Evolutionary conservation across 768 basidiomycete genomes (phyloP).

Genomic region (Auricularia cornea): DNA sequence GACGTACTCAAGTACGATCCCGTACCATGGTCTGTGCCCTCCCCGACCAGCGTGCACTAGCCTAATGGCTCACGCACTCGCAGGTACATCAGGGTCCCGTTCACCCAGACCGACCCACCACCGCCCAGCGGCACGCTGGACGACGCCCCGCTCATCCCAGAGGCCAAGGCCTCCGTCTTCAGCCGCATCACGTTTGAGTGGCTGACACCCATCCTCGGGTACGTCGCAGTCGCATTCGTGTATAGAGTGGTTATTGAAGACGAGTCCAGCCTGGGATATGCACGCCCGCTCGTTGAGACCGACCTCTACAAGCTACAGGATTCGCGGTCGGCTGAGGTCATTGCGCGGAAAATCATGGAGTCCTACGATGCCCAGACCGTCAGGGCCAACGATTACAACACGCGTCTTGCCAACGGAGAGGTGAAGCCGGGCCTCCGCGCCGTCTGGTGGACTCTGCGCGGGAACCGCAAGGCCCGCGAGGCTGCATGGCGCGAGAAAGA

Average conservation of each 20-base stretch:
- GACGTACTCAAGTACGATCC: not conserved
- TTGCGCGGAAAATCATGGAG: slow-evolving; percentile 53
- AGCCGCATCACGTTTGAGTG: slow-evolving; percentile 61
- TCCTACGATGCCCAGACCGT: slow-evolving; percentile 54
- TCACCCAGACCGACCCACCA: slow-evolving; percentile 22
- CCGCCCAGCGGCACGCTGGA: slow-evolving; percentile 46
- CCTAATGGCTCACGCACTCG: not conserved
- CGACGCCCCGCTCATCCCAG: slow-evolving; percentile 55
- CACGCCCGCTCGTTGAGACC: slow-evolving; percentile 67
- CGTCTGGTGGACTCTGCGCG: slow-evolving; percentile 48
- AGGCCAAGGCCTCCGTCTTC: slow-evolving; percentile 52
- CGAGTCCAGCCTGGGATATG: slow-evolving; percentile 48
- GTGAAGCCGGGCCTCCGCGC: slow-evolving; percentile 38
- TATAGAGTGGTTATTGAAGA: not conserved
- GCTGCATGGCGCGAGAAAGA: slow-evolving; percentile 54
- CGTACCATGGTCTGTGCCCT: not conserved
- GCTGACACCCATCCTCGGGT: slow-evolving; percentile 59
- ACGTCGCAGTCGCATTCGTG: not conserved
- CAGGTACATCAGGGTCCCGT: slow-evolving; percentile 14
- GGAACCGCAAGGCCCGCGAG: slow-evolving; percentile 44
- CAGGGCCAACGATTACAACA: slow-evolving; percentile 64
- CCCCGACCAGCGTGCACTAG: not conserved
- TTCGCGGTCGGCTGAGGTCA: slow-evolving; percentile 44
- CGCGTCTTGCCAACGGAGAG: slow-evolving; percentile 54
- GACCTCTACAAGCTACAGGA: slow-evolving; percentile 77